Base-by-base conservation (phyloP, 495 filamentous ascomycete genomes). In the Schizothecium vesticola region DNA sequence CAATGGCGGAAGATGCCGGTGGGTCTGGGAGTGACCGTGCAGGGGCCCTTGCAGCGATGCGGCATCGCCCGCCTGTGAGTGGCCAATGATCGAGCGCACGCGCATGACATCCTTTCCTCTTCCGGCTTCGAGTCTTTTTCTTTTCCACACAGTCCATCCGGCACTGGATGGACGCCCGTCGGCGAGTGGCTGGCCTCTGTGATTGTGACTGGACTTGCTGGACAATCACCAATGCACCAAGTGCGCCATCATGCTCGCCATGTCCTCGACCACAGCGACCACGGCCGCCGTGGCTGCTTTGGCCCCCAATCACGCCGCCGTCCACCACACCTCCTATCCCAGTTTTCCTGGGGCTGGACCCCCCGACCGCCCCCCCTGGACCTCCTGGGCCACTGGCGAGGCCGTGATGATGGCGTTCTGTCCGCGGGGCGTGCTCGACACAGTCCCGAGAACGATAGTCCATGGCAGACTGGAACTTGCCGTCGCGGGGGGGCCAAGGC, bases 11-110 rank as follows among this genome's bases (percentile, higher is more conserved):
- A 64, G n/a, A 55, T 56, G 43, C 43, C 43, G 43, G 43, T 51
- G 43, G 43, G 43, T 3, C 43, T n/a, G 43, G 43, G 43, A 8
- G 62, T 56, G 43, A 55, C 13, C 58, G 25, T 56, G 62, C 62
- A 64, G 33, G 62, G 62, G 62, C 33, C 62, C 62, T 64, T 64
- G 62, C 62, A 64, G 62, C 22, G 62, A 19, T 31, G 22, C 61
- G 31, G 23, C 31, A 24, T 5, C 51, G 21, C 22, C 31, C 21
- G 43, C 3, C 62, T 24, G 31, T 36, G 62, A 64, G 23, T 64
- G 62, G 61, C 31, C 61, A 64, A 64, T 64, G 61, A 10, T 64
- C 28, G 43, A 51, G 62, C 43, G 61, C 62, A 64, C 62, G 10
- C 22, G 62, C 62, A 64, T 43, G 62, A 26, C 23, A 29, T 51